These are phyloP conservation scores for Neonectria hederae DNA, from an alignment of 2,329 filamentous ascomycete species.

Conservation along the genomic window DNA sequence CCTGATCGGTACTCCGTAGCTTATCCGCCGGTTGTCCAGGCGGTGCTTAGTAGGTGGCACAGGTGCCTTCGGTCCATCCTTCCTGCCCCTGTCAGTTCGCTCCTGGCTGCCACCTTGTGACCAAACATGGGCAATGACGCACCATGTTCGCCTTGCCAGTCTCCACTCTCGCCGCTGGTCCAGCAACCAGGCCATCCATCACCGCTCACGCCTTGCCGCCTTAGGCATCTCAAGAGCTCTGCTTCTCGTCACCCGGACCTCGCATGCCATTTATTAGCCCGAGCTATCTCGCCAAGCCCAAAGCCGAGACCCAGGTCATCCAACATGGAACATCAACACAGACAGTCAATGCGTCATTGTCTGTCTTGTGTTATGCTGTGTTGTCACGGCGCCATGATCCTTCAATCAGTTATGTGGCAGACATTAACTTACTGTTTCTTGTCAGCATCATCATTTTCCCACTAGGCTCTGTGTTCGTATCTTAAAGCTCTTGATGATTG, in stretches of 20 bases:
- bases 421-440: background rate
- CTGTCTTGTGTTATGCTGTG: background rate
- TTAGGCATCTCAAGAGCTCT: slow-evolving; percentile 36
- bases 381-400: slow-evolving; percentile 3
- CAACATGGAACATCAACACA: slow-evolving; percentile 1
- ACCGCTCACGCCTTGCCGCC: slow-evolving; percentile 37
- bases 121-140: slow-evolving; percentile 41
- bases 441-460: background rate
- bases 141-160: slow-evolving; percentile 34
- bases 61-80: slow-evolving; percentile 28
- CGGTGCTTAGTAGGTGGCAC: slow-evolving; percentile 9
- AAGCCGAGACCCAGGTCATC: slow-evolving; percentile 23
- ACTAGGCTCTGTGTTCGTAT: background rate
- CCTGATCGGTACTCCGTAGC: slow-evolving; percentile 1
- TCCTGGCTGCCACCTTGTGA: slow-evolving; percentile 40
- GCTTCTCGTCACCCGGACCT: background rate
- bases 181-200: slow-evolving; percentile 36
- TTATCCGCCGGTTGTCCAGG: slow-evolving; percentile 6
- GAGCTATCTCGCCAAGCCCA: slow-evolving; percentile 23
- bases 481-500: background rate
- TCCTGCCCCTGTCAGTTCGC: slow-evolving; percentile 15
- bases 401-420: background rate
- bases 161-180: slow-evolving; percentile 38
- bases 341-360: slow-evolving; percentile 10
- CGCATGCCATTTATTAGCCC: slow-evolving; percentile 13